Evolutionary conservation across 129 eudicot species (phyloP), one percentile per base, ranked within the genome.

Genomic region (Flaveria sonorensis): DNA sequence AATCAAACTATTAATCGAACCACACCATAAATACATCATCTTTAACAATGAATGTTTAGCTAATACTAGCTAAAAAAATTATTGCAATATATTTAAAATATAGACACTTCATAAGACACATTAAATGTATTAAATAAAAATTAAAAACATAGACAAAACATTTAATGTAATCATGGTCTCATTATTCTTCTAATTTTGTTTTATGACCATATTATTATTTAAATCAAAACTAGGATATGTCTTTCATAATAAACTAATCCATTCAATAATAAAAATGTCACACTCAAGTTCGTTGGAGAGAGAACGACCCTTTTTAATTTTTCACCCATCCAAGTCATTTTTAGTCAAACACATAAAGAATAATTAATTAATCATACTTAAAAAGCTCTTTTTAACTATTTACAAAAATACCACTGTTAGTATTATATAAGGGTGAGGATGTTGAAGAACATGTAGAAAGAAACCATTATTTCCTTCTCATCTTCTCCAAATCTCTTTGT

Each of bases 221-320:
- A 67, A 66, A 65, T 53, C 62, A 56, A 64, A 66, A 73, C 71
- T 67, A 61, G 64, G 84, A 81, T 74, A 67, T 73, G 74, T 13
- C 7, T 80, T 73, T 43, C 26, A 53, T 73, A 46, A 65, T 73
- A 73, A 52, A 50, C 24, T 63, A 36, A 10, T 15, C 30, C 5
- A 69, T 76, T 70, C 57, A 63, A 80, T 80, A 52, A 73, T 67
- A 68, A 13, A 30, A 56, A 74, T 70, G 80, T 81, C 80, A 68
- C 74, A 55, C 70, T 45, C 76, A 56, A 32, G 76, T 81, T 74
- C 1, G 76, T 81, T 81, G 76, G 80, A 74, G 71, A 81, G 84
- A 81, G 47, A 74, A 68, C 26, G 80, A 81, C 80, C 80, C 13
- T n/a, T 70, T 70, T 52, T 51, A 77, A 56, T 15, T 78, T 78